Percentiles rank a stretch among this genome's conserved stretches.
Evolutionary conservation across 2,329 filamentous ascomycete species (phyloP).

Genomic region (Penicillium sumatraense): DNA sequence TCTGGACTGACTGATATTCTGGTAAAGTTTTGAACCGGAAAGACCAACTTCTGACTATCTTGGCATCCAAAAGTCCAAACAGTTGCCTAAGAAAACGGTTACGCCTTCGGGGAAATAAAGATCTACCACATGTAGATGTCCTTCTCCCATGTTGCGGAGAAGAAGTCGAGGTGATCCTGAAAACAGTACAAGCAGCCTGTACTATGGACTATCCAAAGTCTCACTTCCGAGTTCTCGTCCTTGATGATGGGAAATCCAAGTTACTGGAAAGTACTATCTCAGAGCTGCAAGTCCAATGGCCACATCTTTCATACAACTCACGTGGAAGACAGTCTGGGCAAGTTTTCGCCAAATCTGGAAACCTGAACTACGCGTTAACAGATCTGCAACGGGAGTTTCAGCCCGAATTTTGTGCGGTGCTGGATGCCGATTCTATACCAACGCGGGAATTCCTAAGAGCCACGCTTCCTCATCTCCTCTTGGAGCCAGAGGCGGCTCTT

Average conservation of each 20-base stretch:
- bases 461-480: conserved; percentile 41
- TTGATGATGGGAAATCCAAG: conserved; percentile 59
- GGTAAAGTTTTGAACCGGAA: conserved; percentile 25
- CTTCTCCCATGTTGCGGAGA: conserved; percentile 64
- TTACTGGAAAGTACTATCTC: conserved; percentile 47
- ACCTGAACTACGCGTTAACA: conserved; percentile 41
- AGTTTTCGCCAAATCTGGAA: conserved; percentile 43
- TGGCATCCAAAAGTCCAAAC: conserved; percentile 15
- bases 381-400: conserved; percentile 25
- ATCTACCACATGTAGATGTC: conserved; percentile 59
- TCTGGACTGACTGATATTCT: neutral
- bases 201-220: conserved; percentile 60
- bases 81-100: conserved; percentile 23
- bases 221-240: conserved; percentile 58
- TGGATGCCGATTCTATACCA: conserved; percentile 45
- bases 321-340: conserved; percentile 47
- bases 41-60: conserved; percentile 30
- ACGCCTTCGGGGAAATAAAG: conserved; percentile 39
- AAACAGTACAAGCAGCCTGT: conserved; percentile 61
- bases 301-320: conserved; percentile 60
- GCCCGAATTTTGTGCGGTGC: conserved; percentile 37
- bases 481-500: conserved; percentile 32
- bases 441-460: conserved; percentile 40
- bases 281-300: conserved; percentile 45
- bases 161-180: conserved; percentile 59